A percentile compares a stretch with the other conserved stretches of the same genome.
Conservation (phyloP, 805 yeast species). For the Candida nanaspora region DNA sequence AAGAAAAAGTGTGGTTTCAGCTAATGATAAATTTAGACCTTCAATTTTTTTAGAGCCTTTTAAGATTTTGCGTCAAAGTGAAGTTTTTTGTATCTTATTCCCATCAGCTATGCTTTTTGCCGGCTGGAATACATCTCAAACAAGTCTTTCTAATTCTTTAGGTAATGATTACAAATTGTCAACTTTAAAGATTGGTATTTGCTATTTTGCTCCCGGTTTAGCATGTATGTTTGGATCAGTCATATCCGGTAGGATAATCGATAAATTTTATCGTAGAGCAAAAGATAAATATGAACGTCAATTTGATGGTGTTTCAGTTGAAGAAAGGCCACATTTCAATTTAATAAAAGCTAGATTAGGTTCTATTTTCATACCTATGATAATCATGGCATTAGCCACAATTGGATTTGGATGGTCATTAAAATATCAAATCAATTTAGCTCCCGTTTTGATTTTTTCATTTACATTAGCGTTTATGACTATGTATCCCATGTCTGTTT, state of each 20-base stretch:
- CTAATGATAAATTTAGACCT: constrained; percentile 16
- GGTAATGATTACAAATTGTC: constrained; percentile 41
- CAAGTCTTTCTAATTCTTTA: constrained; percentile 54
- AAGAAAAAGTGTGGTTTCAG: constrained; percentile 13
- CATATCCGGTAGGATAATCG: constrained; percentile 47
- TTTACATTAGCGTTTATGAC: constrained; percentile 53
- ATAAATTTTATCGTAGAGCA: constrained; percentile 37
- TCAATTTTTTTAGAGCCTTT: constrained; percentile 12
- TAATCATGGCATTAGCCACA: constrained; percentile 29
- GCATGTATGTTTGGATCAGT: constrained; percentile 60
- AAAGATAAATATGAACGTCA: constrained; percentile 23
- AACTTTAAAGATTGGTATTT: constrained; percentile 55
- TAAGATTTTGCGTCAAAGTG: constrained; percentile 7
- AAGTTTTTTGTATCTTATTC: constrained; percentile 38
- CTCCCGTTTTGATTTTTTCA: constrained; percentile 51
- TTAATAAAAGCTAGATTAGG: constrained; percentile 48
- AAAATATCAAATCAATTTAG: constrained; percentile 35
- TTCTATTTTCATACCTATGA: constrained; percentile 36
- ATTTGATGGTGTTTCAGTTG: constrained; percentile 4
- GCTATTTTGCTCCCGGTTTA: constrained; percentile 69
- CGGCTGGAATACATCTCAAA: constrained; percentile 62
- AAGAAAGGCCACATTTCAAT: constrained; percentile 36
- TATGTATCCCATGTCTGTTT: constrained; percentile 48
- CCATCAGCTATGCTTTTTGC: constrained; percentile 62
- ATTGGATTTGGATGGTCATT: constrained; percentile 73